A percentile compares a stretch with the other conserved stretches of the same genome.
phyloP scores from a whole-genome alignment of 176 grass and related monocot genomes.

The Rhynchospora breviuscula region DNA sequence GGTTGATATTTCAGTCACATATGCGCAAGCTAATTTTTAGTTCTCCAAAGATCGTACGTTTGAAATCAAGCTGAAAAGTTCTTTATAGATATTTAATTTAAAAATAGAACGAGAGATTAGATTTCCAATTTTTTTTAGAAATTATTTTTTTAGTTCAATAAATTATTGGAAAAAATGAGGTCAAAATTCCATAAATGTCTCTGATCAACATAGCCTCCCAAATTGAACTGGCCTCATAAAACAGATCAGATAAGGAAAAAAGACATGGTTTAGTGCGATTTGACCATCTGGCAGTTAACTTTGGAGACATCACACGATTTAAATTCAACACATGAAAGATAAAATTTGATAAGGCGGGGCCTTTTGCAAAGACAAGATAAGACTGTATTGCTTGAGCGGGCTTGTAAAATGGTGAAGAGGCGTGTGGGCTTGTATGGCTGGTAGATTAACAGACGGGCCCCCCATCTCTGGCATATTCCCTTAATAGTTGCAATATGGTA shows the following conservation, averaged over 20 bases:
- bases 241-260: background rate
- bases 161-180: background rate
- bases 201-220: background rate
- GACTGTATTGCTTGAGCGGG: background rate
- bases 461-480: conserved; percentile 19
- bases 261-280: conserved; percentile 10
- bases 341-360: background rate
- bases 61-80: too few species aligned
- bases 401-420: background rate
- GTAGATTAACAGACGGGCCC: conserved; percentile 12
- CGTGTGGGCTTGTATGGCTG: conserved; percentile 12
- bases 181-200: background rate
- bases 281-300: conserved; percentile 23
- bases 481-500: conserved; percentile 9
- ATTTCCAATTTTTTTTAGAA: too few species aligned
- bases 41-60: too few species aligned
- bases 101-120: too few species aligned
- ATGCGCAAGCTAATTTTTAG: too few species aligned
- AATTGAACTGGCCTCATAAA: background rate
- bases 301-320: conserved; percentile 10
- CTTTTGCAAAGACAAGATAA: conserved; percentile 20
- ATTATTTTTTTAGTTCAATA: too few species aligned
- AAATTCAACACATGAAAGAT: background rate
- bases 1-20: too few species aligned
- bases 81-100: too few species aligned